Percentiles rank a stretch among this genome's conserved stretches.
phyloP scores from a whole-genome alignment of 2,329 filamentous ascomycete genomes.

The Talaromyces sp. region DNA sequence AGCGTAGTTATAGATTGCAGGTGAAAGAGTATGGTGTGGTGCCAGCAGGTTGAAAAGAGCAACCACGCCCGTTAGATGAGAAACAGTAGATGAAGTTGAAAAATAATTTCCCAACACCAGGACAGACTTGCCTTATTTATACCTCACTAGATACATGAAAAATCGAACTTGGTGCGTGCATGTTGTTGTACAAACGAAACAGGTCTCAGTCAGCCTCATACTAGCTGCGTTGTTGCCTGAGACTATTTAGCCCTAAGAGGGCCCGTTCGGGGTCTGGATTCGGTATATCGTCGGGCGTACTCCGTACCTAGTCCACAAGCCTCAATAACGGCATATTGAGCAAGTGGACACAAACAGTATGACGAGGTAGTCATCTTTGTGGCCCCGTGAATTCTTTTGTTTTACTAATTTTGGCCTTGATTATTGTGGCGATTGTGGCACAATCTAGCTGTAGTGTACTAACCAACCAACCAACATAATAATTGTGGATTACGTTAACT shows the following conservation, averaged over 20 bases:
- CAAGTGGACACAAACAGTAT: not conserved
- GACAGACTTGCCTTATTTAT: not conserved
- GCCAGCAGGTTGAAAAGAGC: not conserved
- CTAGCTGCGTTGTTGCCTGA: conserved; percentile 1
- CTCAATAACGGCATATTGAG: not conserved
- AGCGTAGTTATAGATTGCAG: not conserved
- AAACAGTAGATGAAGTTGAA: not conserved
- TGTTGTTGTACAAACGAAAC: not conserved
- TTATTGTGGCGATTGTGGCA: not conserved
- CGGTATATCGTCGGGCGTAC: not conserved
- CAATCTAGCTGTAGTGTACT: not conserved
- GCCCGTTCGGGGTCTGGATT: not conserved
- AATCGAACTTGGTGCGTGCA: not conserved
- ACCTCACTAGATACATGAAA: not conserved
- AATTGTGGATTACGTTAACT: no score
- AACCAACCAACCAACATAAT: not conserved
- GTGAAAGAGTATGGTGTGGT: not conserved
- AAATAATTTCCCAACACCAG: not conserved
- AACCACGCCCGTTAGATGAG: not conserved
- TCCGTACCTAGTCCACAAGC: not conserved
- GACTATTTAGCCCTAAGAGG: not conserved
- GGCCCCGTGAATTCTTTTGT: no score
- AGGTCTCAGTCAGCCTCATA: not conserved
- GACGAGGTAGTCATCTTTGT: not conserved
- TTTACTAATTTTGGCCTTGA: no score